phyloP scores from a whole-genome alignment of 257 asterid genomes.

The Solanum appendiculatum region DNA sequence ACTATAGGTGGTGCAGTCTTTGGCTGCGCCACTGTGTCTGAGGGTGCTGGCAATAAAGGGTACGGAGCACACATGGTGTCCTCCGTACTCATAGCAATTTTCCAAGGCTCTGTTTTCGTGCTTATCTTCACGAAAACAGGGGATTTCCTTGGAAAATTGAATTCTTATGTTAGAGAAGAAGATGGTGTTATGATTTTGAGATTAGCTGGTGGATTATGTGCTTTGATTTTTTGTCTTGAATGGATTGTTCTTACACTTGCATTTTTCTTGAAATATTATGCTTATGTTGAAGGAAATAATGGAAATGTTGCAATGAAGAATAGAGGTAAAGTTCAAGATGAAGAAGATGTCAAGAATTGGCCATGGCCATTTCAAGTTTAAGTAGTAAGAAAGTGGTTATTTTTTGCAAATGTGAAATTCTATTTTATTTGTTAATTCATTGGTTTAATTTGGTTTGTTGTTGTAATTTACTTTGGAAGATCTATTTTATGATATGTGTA shows the following conservation, averaged over 20 bases:
- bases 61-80: constrained; percentile 90
- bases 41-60: constrained; percentile 29
- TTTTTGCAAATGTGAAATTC: not conserved
- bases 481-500: not conserved
- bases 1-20: constrained; percentile 33
- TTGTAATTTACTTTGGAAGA: not conserved
- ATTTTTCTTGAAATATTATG: constrained; percentile 66
- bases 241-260: constrained; percentile 85
- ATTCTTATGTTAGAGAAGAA: constrained; percentile 77
- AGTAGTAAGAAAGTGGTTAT: not conserved
- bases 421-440: not conserved
- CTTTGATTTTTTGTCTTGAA: constrained; percentile 63
- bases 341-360: constrained; percentile 68
- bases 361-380: constrained; percentile 72
- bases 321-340: constrained; percentile 45
- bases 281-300: constrained; percentile 44
- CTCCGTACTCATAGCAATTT: constrained; percentile 74
- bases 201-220: constrained; percentile 65
- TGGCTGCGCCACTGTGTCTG: constrained; percentile 51
- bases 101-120: constrained; percentile 83
- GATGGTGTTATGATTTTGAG: constrained; percentile 66
- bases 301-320: constrained; percentile 24
- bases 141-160: constrained; percentile 60
- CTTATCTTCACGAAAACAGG: constrained; percentile 67
- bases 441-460: not conserved